Percentiles rank a stretch among this genome's conserved stretches.
These are phyloP conservation scores for Kappamyces sp. DNA, from an alignment of 192 early-diverging fungal genomes.

Conservation along the genomic window DNA sequence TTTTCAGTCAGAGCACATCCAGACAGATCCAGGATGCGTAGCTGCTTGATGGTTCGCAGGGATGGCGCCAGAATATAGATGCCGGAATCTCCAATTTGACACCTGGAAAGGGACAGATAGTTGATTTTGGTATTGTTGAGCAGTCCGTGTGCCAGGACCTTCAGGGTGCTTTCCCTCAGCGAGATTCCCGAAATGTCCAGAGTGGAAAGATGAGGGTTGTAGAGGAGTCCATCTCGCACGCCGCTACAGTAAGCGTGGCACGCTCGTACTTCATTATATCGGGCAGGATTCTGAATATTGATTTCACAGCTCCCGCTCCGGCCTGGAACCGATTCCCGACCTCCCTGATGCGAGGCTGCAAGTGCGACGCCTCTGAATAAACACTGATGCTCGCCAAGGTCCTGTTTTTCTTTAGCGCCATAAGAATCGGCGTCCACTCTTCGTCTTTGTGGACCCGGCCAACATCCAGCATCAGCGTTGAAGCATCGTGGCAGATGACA, in stretches of 20 bases:
- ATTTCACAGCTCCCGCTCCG: background rate
- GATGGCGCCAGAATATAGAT: conserved; percentile 14
- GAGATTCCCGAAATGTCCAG: conserved; percentile 11
- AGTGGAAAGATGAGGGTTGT: background rate
- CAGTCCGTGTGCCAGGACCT: conserved; percentile 4
- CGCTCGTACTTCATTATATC: conserved; percentile 1
- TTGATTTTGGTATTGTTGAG: conserved; percentile 10
- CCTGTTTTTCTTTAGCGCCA: conserved; percentile 4
- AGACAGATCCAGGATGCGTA: conserved; percentile 10
- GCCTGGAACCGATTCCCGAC: conserved; percentile 4
- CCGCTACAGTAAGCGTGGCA: background rate
- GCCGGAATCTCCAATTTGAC: conserved; percentile 12
- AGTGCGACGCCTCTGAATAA: background rate
- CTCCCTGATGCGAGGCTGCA: background rate
- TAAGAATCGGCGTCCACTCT: conserved; percentile 12
- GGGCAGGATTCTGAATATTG: background rate
- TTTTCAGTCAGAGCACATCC: conserved; percentile 5
- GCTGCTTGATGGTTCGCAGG: conserved; percentile 4
- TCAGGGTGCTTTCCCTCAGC: background rate
- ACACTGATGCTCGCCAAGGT: conserved; percentile 7
- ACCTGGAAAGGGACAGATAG: conserved; percentile 1
- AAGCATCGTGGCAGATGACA: conserved; percentile 1
- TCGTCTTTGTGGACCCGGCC: conserved; percentile 7
- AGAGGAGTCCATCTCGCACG: conserved; percentile 6
- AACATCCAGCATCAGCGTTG: conserved; percentile 4